Base-by-base conservation (phyloP, 805 yeast species). In the Crinitomyces ghanaensis region DNA sequence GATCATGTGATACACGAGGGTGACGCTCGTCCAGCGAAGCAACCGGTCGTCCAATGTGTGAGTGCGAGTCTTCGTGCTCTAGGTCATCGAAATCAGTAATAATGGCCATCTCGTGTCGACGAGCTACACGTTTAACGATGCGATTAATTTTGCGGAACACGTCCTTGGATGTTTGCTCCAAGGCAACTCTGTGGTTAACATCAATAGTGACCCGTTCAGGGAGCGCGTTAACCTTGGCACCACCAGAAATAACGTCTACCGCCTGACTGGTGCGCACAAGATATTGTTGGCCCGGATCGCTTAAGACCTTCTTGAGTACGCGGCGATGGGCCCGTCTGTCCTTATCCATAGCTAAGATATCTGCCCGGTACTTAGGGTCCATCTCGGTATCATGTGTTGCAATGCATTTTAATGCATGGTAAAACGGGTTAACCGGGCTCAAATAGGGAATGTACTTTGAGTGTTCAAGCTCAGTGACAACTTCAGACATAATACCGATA, bases 191-290 rank as follows among this genome's bases (percentile, higher is more conserved):
- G 47, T 77, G 78, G 54, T 82, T 79, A 28, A 77, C 62, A 22
- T 65, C 49, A 26, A 74, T 60, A 19, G 56, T 53, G 3, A 70
- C 70, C 17, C 62, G 54, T 49, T 80, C 88, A 2, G 93, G 93
- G 30, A 81, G 57, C 1, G 91, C 85, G 48, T 81, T 81, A 17
- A 76, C 65, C 55, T 81, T 81, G 37, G 74, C 67, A 28, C 93
- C 93, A 19, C 91, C 91, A 8, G 56, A 49, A 38, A 82, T 62
- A 16, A 76, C 64, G 46, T 77, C 84, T 29, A 69, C 63, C 0
- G 88, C 79, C 53, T 74, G 82, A 4, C 82, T 66, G 0, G 88
- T 78, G 34, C 65, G 60, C 16, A 76, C 55, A 32, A 68, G 23
- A 24, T 40, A 36, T 18, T 34, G 30, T 11, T 22, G 23, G 7